Percentiles rank a stretch among this genome's conserved stretches.
Conservation (phyloP, 108 stramenopile species). For the Tribonema minus region DNA sequence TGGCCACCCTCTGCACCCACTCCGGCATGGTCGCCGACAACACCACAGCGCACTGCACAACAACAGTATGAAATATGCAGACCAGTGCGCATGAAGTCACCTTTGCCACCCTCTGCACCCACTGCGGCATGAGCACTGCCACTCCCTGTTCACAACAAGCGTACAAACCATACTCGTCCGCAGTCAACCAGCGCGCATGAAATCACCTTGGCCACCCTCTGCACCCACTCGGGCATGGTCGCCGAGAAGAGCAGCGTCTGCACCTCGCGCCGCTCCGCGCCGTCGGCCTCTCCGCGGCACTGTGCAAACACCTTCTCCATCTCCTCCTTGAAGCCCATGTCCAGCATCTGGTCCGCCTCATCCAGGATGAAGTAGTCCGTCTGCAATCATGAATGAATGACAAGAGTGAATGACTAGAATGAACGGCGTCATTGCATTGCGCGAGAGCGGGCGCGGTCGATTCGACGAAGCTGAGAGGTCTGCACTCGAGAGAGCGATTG, state of each 20-base stretch:
- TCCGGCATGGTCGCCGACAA: constrained; percentile 96
- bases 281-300: constrained; percentile 75
- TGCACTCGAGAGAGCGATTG: no score
- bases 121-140: constrained; percentile 90
- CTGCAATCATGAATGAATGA: constrained; percentile 3
- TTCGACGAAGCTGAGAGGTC: no score
- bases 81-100: no score
- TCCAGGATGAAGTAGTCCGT: constrained; percentile 75
- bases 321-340: constrained; percentile 99
- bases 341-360: constrained; percentile 98
- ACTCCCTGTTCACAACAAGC: no score
- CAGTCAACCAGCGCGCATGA: no score
- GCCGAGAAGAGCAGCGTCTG: constrained; percentile 96
- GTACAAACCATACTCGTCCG: no score
- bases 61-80: no score
- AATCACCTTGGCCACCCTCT: constrained; percentile 62
- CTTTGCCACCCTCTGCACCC: constrained; percentile 80
- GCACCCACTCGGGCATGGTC: constrained; percentile 94
- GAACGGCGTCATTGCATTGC: no score
- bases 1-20: constrained; percentile 84
- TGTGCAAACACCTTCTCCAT: constrained; percentile 93
- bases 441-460: no score
- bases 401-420: no score
- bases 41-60: no score
- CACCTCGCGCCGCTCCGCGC: neutral